A percentile compares a stretch with the other conserved stretches of the same genome.
phyloP scores from a whole-genome alignment of 306 rosid species.

The Vigna nakashimae region DNA sequence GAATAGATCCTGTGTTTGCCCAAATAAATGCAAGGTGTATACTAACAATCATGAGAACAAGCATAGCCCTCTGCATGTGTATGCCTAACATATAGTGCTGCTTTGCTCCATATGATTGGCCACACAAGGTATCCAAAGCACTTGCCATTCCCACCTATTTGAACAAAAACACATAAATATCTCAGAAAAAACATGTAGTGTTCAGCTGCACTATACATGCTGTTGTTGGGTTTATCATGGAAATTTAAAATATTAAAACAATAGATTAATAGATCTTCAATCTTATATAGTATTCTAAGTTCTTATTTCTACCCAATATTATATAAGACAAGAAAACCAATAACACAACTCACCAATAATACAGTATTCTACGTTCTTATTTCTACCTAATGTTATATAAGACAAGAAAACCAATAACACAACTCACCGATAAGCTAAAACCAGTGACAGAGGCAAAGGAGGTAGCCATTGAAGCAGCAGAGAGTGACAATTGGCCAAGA shows the following conservation, averaged over 20 bases:
- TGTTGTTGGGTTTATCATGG: too few relatives aligned
- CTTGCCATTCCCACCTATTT: conserved; percentile 71
- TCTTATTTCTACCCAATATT: too few relatives aligned
- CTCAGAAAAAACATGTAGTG: not conserved
- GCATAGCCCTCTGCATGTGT: conserved; percentile 71
- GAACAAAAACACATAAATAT: not conserved
- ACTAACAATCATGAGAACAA: conserved; percentile 55
- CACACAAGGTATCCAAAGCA: conserved; percentile 80
- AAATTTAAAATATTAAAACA: too few relatives aligned
- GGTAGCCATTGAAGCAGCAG: conserved; percentile 80
- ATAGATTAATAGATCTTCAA: too few relatives aligned
- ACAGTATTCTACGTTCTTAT: too few relatives aligned
- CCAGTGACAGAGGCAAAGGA: conserved; percentile 82
- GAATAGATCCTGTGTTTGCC: conserved; percentile 58
- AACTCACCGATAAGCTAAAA: conserved; percentile 71
- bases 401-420: not conserved
- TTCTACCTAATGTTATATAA: not conserved
- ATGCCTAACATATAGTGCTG: conserved; percentile 67
- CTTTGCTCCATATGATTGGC: conserved; percentile 80
- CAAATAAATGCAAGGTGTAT: conserved; percentile 59
- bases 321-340: not conserved
- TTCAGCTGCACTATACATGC: too few relatives aligned
- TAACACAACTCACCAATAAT: conserved; percentile 60
- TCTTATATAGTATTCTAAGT: too few relatives aligned
- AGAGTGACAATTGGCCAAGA: conserved; percentile 65